Conservation (phyloP, 257 asterid species). For the Nicotiana attenuata region DNA sequence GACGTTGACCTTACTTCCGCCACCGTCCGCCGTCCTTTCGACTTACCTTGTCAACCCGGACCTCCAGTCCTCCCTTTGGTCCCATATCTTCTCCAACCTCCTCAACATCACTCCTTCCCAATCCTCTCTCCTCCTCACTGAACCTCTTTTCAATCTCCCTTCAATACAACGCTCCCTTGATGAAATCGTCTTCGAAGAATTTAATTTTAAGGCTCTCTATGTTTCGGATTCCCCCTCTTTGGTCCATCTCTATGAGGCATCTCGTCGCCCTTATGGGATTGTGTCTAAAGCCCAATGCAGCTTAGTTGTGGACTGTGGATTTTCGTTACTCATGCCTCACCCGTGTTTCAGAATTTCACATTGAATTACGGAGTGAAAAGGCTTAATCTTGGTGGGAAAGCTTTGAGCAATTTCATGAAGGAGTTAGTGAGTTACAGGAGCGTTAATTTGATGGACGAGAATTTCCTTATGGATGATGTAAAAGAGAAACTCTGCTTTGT, state of each 20-base stretch:
- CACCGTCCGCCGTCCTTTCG: constrained; percentile 91
- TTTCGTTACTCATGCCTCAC: constrained; percentile 85
- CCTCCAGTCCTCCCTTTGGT: constrained; percentile 79
- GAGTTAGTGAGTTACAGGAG: constrained; percentile 90
- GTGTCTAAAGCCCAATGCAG: constrained; percentile 79
- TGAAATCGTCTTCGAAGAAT: constrained; percentile 80
- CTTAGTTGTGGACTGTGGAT: constrained; percentile 89
- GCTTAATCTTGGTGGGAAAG: constrained; percentile 91
- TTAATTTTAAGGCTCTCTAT: constrained; percentile 61
- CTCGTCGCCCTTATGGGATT: constrained; percentile 68
- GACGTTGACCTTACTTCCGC: constrained; percentile 90
- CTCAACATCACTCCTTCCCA: constrained; percentile 60
- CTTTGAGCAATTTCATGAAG: constrained; percentile 82
- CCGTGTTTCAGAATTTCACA: constrained; percentile 88
- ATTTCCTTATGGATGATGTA: constrained; percentile 86
- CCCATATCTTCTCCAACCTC: constrained; percentile 66
- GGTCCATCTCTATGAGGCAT: constrained; percentile 86
- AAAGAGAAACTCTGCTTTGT: constrained; percentile 94
- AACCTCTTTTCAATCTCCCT: constrained; percentile 87
- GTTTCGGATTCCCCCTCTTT: constrained; percentile 77
- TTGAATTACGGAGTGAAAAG: constrained; percentile 79
- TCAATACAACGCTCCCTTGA: constrained; percentile 69
- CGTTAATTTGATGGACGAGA: constrained; percentile 96
- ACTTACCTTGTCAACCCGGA: constrained; percentile 82
- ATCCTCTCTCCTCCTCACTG: constrained; percentile 71